These are phyloP conservation scores for Leccinum rimulosum DNA, from an alignment of 768 basidiomycete genomes.

Conservation along the genomic window DNA sequence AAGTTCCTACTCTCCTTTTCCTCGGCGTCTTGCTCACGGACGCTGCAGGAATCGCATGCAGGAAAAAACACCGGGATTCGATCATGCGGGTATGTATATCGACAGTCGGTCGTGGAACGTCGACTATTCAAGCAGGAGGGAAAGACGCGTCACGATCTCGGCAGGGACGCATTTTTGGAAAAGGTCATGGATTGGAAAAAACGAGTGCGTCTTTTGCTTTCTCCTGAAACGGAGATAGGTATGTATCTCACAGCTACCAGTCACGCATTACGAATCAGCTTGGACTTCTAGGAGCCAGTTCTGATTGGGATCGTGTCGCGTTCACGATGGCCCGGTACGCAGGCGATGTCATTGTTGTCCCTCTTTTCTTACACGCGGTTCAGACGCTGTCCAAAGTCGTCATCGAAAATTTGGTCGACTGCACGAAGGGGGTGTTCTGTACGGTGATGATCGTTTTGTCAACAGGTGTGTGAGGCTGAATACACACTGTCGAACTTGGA, in stretches of 20 bases:
- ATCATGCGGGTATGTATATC: conserved; percentile 99
- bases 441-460: conserved; percentile 93
- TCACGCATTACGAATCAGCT: too few relatives aligned
- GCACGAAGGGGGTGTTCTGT: too few relatives aligned
- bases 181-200: conserved; percentile 97
- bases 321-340: too few relatives aligned
- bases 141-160: conserved; percentile 89
- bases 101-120: conserved; percentile 96
- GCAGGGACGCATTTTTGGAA: conserved; percentile 79
- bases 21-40: too few relatives aligned
- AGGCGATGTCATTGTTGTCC: too few relatives aligned
- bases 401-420: too few relatives aligned
- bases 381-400: too few relatives aligned
- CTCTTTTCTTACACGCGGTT: too few relatives aligned
- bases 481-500: conserved; percentile 55
- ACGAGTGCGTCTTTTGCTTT: conserved; percentile 49
- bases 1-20: conserved; percentile 15
- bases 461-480: conserved; percentile 81
- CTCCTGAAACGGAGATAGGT: background rate
- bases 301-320: too few relatives aligned
- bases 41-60: conserved; percentile 78
- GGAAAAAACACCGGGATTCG: conserved; percentile 93
- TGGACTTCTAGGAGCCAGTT: too few relatives aligned
- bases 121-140: conserved; percentile 79
- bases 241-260: conserved; percentile 69